These are phyloP conservation scores for Pyrenopolyporus hunteri DNA, from an alignment of 495 filamentous ascomycete genomes.

Conservation along the genomic window DNA sequence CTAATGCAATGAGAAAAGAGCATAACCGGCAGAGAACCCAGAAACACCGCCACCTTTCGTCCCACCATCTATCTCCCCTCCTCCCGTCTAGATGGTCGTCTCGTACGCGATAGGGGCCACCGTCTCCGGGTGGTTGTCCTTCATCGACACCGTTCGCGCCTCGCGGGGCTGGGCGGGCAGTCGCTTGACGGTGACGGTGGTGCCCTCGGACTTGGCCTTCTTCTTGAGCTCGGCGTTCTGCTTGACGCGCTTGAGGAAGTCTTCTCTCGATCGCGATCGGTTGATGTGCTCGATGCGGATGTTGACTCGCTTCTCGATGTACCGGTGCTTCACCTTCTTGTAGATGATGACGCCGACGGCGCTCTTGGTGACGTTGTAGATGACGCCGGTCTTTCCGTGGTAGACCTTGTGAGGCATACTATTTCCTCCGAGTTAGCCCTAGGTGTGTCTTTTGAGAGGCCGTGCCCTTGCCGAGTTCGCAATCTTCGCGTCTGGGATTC, in stretches of 20 bases:
- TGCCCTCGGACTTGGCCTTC: conserved; percentile 87
- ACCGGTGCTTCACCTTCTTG: conserved; percentile 97
- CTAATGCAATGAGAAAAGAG: conserved; percentile 43
- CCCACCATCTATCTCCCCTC: conserved; percentile 22
- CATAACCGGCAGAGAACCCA: conserved; percentile 42
- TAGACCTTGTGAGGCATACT: conserved; percentile 99
- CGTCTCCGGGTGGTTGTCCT: conserved; percentile 85
- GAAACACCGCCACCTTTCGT: conserved; percentile 34
- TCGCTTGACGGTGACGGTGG: conserved; percentile 88
- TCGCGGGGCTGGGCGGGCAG: conserved; percentile 81
- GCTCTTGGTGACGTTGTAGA: conserved; percentile 98
- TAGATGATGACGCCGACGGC: conserved; percentile 97
- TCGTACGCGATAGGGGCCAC: conserved; percentile 92
- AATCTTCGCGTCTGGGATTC: conserved; percentile 8
- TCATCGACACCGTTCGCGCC: conserved; percentile 73
- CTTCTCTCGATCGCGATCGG: conserved; percentile 90
- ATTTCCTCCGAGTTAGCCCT: conserved; percentile 39
- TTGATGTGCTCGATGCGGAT: conserved; percentile 97
- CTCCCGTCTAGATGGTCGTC: conserved; percentile 98
- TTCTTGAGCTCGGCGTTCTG: conserved; percentile 88
- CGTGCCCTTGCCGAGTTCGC: conserved; percentile 15
- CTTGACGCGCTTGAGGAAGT: conserved; percentile 96
- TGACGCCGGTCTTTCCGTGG: conserved; percentile 96
- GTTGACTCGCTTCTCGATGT: conserved; percentile 99
- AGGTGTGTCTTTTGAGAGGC: background rate